Percentiles rank a stretch among this genome's conserved stretches.
Evolutionary conservation across 768 basidiomycete species (phyloP).

Genomic region (Crepidotus variabilis): DNA sequence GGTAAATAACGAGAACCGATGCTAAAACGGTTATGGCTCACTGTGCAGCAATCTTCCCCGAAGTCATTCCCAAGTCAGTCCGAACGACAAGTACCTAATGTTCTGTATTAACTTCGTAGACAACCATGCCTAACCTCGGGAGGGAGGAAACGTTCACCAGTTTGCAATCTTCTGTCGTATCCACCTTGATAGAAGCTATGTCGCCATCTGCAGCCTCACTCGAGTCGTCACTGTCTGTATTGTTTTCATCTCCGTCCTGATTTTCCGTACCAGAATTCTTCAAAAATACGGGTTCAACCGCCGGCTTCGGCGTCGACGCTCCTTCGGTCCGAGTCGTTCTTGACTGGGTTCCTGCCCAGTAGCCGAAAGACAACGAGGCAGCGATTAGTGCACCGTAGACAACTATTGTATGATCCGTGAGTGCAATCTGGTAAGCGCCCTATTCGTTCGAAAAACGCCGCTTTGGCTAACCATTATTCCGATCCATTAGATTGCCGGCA

Average conservation of each 20-base stretch:
- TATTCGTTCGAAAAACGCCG: not conserved
- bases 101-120: not conserved
- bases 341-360: constrained; percentile 29
- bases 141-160: constrained; percentile 31
- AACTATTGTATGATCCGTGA: constrained; percentile 14
- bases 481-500: constrained; percentile 12
- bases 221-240: constrained; percentile 14
- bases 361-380: constrained; percentile 38
- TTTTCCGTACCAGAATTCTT: constrained; percentile 8
- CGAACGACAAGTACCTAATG: constrained; percentile 54
- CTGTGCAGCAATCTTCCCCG: constrained; percentile 82
- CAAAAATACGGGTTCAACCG: constrained; percentile 4
- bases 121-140: not conserved
- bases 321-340: constrained; percentile 14
- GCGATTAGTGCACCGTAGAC: constrained; percentile 22
- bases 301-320: constrained; percentile 8
- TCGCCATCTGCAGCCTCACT: constrained; percentile 12
- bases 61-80: constrained; percentile 64
- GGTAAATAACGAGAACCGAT: not conserved
- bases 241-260: constrained; percentile 21
- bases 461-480: constrained; percentile 11
- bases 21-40: constrained; percentile 33
- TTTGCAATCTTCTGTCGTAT: constrained; percentile 51
- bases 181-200: constrained; percentile 20
- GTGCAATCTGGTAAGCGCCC: not conserved